These are phyloP conservation scores for Paraconiothyrium brasiliense DNA, from an alignment of 2,329 filamentous ascomycete species.

Conservation along the genomic window DNA sequence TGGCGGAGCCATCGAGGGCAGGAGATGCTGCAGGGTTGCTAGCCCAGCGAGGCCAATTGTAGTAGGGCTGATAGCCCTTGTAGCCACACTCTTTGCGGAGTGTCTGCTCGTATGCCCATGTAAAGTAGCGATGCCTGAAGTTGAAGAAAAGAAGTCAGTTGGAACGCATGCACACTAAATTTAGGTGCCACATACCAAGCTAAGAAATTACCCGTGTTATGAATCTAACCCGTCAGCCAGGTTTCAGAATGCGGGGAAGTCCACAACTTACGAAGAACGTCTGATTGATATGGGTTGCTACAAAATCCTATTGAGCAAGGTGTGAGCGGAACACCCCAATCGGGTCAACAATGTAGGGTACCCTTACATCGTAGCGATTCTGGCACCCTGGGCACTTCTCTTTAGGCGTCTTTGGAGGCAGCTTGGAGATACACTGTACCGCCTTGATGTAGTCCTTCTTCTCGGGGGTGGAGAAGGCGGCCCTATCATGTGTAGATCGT, in stretches of 20 bases:
- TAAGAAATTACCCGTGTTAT: conserved; percentile 42
- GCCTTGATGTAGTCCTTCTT: conserved; percentile 43
- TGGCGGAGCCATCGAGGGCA: conserved; percentile 64
- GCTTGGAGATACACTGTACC: conserved; percentile 41
- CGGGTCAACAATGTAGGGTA: no score
- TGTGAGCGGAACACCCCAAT: not conserved
- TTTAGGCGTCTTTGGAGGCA: conserved; percentile 34
- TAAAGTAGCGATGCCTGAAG: conserved; percentile 37
- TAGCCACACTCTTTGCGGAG: conserved; percentile 42
- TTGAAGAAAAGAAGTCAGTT: not conserved
- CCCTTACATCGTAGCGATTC: conserved; percentile 35
- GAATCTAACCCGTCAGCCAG: conserved; percentile 22
- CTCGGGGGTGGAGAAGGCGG: conserved; percentile 34
- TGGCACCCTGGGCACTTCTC: conserved; percentile 37
- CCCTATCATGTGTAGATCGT: conserved; percentile 26
- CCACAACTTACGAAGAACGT: conserved; percentile 28
- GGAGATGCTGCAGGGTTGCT: conserved; percentile 54
- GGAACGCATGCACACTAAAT: not conserved
- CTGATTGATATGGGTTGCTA: conserved; percentile 43
- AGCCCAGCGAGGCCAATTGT: conserved; percentile 41
- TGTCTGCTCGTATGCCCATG: conserved; percentile 39
- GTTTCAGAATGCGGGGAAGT: conserved; percentile 2
- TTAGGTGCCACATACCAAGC: conserved; percentile 21
- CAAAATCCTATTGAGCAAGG: conserved; percentile 29
- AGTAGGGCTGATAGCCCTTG: conserved; percentile 43